A percentile compares a stretch with the other conserved stretches of the same genome.
Evolutionary conservation across 2,329 filamentous ascomycete genomes (phyloP).

Genomic region (Stenocarpella maydis): DNA sequence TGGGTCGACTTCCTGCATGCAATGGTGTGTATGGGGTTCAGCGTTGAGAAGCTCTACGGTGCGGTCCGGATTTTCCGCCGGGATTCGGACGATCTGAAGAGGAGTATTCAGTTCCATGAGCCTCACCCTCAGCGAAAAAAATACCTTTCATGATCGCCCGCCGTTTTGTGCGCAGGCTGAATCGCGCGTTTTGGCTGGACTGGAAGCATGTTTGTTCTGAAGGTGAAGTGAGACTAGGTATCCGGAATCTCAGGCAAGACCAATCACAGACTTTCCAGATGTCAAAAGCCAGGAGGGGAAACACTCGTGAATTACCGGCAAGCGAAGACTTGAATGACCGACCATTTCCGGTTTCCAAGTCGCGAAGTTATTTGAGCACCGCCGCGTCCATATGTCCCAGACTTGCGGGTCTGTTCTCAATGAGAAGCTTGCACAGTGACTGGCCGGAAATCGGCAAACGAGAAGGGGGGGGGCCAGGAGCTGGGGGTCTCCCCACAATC

Average conservation of each 20-base stretch:
- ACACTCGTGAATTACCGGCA: too few species aligned
- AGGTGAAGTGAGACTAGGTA: background rate
- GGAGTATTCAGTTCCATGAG: slow-evolving; percentile 19
- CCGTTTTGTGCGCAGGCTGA: slow-evolving; percentile 1
- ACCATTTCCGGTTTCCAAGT: too few species aligned
- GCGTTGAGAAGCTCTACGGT: background rate
- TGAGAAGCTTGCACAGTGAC: too few species aligned
- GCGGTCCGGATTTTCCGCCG: slow-evolving; percentile 1
- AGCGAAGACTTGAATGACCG: too few species aligned
- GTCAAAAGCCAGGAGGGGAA: too few species aligned
- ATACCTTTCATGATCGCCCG: background rate
- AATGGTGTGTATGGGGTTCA: background rate
- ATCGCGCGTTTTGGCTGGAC: slow-evolving; percentile 12
- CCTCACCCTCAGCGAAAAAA: slow-evolving; percentile 4
- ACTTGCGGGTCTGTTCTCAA: too few species aligned
- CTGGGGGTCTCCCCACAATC: too few species aligned
- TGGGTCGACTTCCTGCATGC: background rate
- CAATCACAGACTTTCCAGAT: too few species aligned
- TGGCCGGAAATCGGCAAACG: too few species aligned
- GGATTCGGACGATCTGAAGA: background rate
- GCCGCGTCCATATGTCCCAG: too few species aligned
- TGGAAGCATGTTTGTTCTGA: background rate
- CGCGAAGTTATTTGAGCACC: too few species aligned
- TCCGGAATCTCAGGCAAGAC: background rate
- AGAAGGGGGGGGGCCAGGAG: too few species aligned